Percentiles rank a stretch among this genome's conserved stretches.
phyloP scores from a whole-genome alignment of 2,329 filamentous ascomycete species.

The Cladosporium oxysporum region DNA sequence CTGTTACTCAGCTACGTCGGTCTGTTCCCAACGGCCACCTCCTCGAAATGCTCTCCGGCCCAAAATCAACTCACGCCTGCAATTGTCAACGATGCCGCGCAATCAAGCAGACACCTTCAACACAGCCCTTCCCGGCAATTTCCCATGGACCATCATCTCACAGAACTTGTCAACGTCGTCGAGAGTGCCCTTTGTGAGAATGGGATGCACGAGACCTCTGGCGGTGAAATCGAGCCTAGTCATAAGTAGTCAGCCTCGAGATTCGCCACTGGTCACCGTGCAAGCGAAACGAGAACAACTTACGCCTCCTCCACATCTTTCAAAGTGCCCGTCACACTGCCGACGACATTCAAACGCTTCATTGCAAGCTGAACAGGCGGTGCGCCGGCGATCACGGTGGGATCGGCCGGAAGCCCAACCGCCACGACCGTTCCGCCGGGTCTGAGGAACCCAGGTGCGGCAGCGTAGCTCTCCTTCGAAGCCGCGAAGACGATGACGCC shows the following conservation, averaged over 20 bases:
- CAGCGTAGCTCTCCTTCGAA: conserved; percentile 40
- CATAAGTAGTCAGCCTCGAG: too few species aligned
- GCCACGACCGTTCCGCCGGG: conserved; percentile 42
- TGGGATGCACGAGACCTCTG: conserved; percentile 44
- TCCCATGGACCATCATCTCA: conserved; percentile 42
- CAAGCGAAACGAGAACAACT: too few species aligned
- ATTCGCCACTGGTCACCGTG: too few species aligned
- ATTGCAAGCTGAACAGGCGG: conserved; percentile 42
- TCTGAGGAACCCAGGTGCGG: conserved; percentile 37
- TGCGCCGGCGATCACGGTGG: conserved; percentile 40
- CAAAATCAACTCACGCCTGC: not conserved
- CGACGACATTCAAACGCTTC: conserved; percentile 47
- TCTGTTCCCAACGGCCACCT: not conserved
- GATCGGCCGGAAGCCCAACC: conserved; percentile 40
- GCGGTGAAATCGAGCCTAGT: conserved; percentile 43
- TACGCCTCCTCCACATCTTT: conserved; percentile 30
- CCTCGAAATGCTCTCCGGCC: not conserved
- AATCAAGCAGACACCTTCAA: conserved; percentile 39
- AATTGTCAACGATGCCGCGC: not conserved
- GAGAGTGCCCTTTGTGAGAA: conserved; percentile 42
- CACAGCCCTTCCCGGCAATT: conserved; percentile 45
- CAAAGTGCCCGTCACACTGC: conserved; percentile 45
- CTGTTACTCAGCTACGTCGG: not conserved
- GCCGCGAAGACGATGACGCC: conserved; percentile 42
- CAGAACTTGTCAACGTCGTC: conserved; percentile 44